These are phyloP conservation scores for Extremus antarcticus DNA, from an alignment of 495 filamentous ascomycete species.

Conservation along the genomic window DNA sequence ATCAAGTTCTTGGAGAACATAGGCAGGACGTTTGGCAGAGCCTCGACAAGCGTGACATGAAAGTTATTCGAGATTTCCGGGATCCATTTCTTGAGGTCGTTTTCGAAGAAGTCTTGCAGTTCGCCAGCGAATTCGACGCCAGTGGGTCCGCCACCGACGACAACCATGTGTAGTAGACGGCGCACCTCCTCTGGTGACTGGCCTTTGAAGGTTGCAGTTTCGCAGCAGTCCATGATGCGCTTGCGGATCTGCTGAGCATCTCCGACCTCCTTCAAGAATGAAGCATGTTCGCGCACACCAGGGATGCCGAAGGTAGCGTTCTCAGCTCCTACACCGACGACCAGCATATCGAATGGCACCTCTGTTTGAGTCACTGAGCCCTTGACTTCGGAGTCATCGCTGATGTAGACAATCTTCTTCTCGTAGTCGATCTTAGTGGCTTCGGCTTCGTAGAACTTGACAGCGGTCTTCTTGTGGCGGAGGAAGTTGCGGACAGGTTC, in stretches of 20 bases:
- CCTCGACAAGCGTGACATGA: slow-evolving; percentile 93
- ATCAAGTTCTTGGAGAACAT: slow-evolving; percentile 99
- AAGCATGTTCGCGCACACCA: slow-evolving; percentile 87
- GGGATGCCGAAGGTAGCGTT: slow-evolving; percentile 97
- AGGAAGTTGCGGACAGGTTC: slow-evolving; percentile 93
- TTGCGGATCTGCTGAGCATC: slow-evolving; percentile 94
- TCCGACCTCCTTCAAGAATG: slow-evolving; percentile 95
- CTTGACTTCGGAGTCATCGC: slow-evolving; percentile 87
- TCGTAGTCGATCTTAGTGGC: slow-evolving; percentile 93
- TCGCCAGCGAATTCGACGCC: slow-evolving; percentile 98
- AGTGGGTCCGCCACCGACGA: slow-evolving; percentile 94
- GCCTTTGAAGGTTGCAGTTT: slow-evolving; percentile 97
- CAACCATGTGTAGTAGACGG: slow-evolving; percentile 96
- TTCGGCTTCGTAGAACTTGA: slow-evolving; percentile 97
- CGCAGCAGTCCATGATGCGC: slow-evolving; percentile 98
- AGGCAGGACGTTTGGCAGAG: slow-evolving; percentile 93
- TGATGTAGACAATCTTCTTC: slow-evolving; percentile 74
- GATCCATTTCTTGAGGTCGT: slow-evolving; percentile 95
- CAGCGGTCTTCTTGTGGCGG: slow-evolving; percentile 78
- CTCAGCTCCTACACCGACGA: slow-evolving; percentile 92
- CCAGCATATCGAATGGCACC: slow-evolving; percentile 95
- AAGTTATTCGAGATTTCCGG: slow-evolving; percentile 90
- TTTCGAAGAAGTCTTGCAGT: slow-evolving; percentile 95
- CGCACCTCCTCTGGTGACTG: slow-evolving; percentile 82
- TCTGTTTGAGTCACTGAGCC: slow-evolving; percentile 73